Evolutionary conservation across 345 rosid genomes (phyloP).

Genomic region (Diplotaxis tenuifolia): DNA sequence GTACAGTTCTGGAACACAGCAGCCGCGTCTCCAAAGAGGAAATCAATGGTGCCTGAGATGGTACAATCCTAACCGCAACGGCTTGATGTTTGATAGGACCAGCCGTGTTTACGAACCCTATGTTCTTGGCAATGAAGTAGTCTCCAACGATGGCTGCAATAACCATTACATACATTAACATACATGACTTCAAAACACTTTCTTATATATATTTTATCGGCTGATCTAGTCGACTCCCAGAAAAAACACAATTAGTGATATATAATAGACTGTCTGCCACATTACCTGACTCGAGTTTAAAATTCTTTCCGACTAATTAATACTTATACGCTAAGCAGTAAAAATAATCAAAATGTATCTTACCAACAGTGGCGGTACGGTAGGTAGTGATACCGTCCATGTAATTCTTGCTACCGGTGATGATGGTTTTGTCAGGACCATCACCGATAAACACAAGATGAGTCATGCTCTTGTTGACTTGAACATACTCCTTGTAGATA

Average conservation of each 20-base stretch:
- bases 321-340: too few relatives aligned
- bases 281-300: too few relatives aligned
- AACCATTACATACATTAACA: not conserved
- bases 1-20: slow-evolving; percentile 72
- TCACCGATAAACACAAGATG: slow-evolving; percentile 65
- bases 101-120: slow-evolving; percentile 78
- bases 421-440: slow-evolving; percentile 66
- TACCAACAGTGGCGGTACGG: slow-evolving; percentile 78
- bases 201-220: too few relatives aligned
- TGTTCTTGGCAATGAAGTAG: slow-evolving; percentile 64
- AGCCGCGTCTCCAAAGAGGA: slow-evolving; percentile 67
- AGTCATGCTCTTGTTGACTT: slow-evolving; percentile 38
- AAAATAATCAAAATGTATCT: not conserved
- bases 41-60: slow-evolving; percentile 80
- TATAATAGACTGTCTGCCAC: too few relatives aligned
- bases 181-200: too few relatives aligned
- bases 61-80: slow-evolving; percentile 74
- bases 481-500: slow-evolving; percentile 54
- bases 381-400: slow-evolving; percentile 59
- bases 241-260: too few relatives aligned
- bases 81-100: slow-evolving; percentile 79
- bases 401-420: slow-evolving; percentile 51
- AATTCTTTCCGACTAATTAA: too few relatives aligned
- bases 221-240: too few relatives aligned
- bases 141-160: slow-evolving; percentile 60